Evolutionary conservation across 495 filamentous ascomycete species (phyloP).

Genomic region (Emericellopsis terricola): DNA sequence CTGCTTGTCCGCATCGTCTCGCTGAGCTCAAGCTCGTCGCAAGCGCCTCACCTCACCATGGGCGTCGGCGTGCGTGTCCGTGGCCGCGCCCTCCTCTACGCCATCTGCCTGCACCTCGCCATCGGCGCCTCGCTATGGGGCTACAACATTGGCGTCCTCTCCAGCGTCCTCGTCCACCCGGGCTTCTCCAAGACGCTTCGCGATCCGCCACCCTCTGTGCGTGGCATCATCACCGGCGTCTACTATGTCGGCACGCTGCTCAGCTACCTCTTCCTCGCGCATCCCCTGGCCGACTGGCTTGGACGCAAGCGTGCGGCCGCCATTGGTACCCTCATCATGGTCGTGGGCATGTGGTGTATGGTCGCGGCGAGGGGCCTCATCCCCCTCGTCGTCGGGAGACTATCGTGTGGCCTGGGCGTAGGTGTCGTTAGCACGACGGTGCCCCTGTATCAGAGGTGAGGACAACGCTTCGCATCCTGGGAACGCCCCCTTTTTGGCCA

Average conservation of each 20-base stretch:
- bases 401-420: no score
- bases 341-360: no score
- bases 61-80: no score
- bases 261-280: conserved; percentile 35
- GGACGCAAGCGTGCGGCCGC: conserved; percentile 33
- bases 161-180: conserved; percentile 33
- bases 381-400: conserved; percentile 30
- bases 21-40: no score
- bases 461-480: no score
- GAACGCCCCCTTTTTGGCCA: no score
- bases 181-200: conserved; percentile 28
- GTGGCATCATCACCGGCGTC: conserved; percentile 34
- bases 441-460: no score
- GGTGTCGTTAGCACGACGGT: no score
- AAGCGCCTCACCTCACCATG: no score
- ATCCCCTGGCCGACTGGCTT: conserved; percentile 24
- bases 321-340: no score
- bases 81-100: no score
- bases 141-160: conserved; percentile 39
- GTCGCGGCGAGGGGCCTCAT: conserved; percentile 33
- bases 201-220: conserved; percentile 20
- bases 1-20: no score
- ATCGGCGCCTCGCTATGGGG: conserved; percentile 42
- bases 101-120: conserved; percentile 38
- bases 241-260: conserved; percentile 39